Evolutionary conservation across 2,329 filamentous ascomycete genomes (phyloP).

Genomic region (Penicillium sp.): DNA sequence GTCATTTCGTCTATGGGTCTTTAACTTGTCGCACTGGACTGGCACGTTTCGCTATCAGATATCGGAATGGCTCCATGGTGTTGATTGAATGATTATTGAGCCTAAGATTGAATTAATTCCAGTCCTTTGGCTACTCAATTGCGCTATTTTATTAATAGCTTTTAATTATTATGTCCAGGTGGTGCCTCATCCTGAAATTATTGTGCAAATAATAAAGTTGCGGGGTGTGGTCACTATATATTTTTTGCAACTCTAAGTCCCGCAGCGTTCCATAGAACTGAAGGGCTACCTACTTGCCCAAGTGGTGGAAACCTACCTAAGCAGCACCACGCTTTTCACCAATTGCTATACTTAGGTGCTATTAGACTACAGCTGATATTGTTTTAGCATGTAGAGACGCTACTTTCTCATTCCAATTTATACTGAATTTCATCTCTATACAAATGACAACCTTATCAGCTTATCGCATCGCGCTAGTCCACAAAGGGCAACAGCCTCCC

Average conservation of each 20-base stretch:
- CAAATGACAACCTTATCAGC: slow-evolving; percentile 17
- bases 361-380: background rate
- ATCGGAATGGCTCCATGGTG: no score
- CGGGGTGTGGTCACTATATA: background rate
- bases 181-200: background rate
- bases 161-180: background rate
- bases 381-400: no score
- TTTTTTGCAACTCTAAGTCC: background rate
- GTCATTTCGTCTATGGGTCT: background rate
- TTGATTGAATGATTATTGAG: background rate
- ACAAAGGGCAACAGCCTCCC: slow-evolving; percentile 14
- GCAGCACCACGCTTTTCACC: background rate
- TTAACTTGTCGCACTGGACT: background rate
- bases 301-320: background rate
- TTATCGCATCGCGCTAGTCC: slow-evolving; percentile 23
- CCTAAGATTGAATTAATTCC: background rate
- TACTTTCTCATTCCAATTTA: background rate
- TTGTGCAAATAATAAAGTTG: background rate
- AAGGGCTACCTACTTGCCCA: no score
- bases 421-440: background rate
- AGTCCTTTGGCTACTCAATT: background rate
- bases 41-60: no score
- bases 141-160: background rate
- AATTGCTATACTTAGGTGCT: background rate
- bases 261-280: background rate